These are phyloP conservation scores for Groenewaldozyma auringiensis DNA, from an alignment of 1,139 yeast genomes.

Conservation along the genomic window DNA sequence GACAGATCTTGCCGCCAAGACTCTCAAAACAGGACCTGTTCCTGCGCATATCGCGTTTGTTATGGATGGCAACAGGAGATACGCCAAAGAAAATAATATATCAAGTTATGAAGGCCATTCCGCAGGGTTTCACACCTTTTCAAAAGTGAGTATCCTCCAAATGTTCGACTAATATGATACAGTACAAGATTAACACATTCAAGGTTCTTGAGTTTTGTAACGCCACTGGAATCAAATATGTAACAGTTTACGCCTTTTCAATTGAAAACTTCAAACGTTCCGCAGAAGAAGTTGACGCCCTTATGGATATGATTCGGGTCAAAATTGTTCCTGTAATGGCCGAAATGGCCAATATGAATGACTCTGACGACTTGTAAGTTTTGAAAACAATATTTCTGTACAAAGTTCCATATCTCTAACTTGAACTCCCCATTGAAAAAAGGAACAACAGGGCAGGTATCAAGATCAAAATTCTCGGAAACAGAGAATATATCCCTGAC, in stretches of 20 bases:
- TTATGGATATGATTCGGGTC: constrained; percentile 74
- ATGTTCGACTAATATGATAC: not conserved
- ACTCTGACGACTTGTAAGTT: constrained; percentile 18
- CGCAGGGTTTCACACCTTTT: constrained; percentile 85
- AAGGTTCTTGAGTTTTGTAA: constrained; percentile 65
- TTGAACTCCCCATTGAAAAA: constrained; percentile 2
- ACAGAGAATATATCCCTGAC: constrained; percentile 52
- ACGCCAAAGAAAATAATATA: constrained; percentile 61
- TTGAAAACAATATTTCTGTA: not conserved
- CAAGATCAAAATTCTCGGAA: constrained; percentile 65
- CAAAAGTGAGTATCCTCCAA: constrained; percentile 28
- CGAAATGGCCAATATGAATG: constrained; percentile 40
- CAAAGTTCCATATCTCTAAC: not conserved
- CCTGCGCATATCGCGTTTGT: constrained; percentile 90
- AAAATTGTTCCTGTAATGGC: constrained; percentile 41
- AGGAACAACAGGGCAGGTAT: constrained; percentile 78
- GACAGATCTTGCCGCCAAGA: constrained; percentile 20
- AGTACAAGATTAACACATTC: not conserved
- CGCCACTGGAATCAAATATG: constrained; percentile 73
- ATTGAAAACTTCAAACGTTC: constrained; percentile 91
- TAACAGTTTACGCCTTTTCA: constrained; percentile 90
- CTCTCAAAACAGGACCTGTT: constrained; percentile 66
- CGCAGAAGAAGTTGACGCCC: constrained; percentile 68
- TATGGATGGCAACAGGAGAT: constrained; percentile 95
- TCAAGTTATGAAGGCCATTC: constrained; percentile 87